Conservation (phyloP, 2,329 filamentous ascomycete genomes). For the Thelonectria blattea region DNA sequence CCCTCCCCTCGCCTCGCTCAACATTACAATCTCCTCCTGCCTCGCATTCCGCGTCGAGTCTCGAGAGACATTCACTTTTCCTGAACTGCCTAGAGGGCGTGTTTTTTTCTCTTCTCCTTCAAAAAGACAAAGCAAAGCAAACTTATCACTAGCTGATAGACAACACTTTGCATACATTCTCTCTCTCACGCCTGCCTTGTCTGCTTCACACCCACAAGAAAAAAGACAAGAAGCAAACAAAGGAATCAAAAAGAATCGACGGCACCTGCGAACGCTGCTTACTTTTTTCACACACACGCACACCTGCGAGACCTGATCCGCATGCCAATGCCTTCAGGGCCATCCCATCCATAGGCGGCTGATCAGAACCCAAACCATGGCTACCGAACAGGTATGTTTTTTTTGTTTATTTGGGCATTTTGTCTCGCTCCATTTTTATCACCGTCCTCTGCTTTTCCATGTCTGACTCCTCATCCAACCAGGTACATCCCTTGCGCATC, state of each 20-base stretch:
- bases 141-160: slow-evolving; percentile 32
- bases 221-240: slow-evolving; percentile 11
- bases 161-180: slow-evolving; percentile 35
- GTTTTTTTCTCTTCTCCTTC: slow-evolving; percentile 33
- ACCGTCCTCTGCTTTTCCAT: slow-evolving; percentile 22
- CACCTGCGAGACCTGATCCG: slow-evolving; percentile 26
- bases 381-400: slow-evolving; percentile 47
- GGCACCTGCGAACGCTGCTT: slow-evolving; percentile 29
- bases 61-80: slow-evolving; percentile 27
- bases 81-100: slow-evolving; percentile 29
- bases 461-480: slow-evolving; percentile 32
- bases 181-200: slow-evolving; percentile 4
- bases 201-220: slow-evolving; percentile 3
- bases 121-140: slow-evolving; percentile 12
- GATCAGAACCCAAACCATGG: slow-evolving; percentile 41
- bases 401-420: not conserved
- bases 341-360: slow-evolving; percentile 33
- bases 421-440: slow-evolving; percentile 26
- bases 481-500: slow-evolving; percentile 82
- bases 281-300: slow-evolving; percentile 28
- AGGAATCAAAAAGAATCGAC: too few relatives aligned
- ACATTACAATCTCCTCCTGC: slow-evolving; percentile 32
- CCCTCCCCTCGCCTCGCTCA: slow-evolving; percentile 36
- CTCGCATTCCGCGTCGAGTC: slow-evolving; percentile 24
- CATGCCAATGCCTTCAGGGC: slow-evolving; percentile 45